Evolutionary conservation across 2,329 filamentous ascomycete genomes (phyloP).

Genomic region (Penicillium olsonii): DNA sequence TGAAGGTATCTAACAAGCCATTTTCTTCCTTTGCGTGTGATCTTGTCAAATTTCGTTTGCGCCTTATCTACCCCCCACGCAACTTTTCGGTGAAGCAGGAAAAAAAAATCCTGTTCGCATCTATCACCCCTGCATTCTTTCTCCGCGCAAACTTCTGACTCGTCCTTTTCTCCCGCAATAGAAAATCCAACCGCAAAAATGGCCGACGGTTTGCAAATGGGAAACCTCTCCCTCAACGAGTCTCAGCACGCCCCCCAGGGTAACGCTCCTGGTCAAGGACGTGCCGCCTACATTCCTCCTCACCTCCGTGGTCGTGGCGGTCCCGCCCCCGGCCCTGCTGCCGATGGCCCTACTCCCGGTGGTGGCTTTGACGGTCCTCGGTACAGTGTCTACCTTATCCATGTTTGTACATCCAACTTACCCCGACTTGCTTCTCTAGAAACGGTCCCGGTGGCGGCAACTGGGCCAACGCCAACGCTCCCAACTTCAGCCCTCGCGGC

Average conservation of each 20-base stretch:
- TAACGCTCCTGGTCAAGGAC: constrained; percentile 48
- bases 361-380: constrained; percentile 38
- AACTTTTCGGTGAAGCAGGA: constrained; percentile 16
- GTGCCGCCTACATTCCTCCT: constrained; percentile 66
- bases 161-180: constrained; percentile 1
- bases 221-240: constrained; percentile 56
- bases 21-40: constrained; percentile 11
- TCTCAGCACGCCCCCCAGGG: constrained; percentile 60
- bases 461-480: constrained; percentile 61
- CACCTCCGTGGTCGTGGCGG: constrained; percentile 56
- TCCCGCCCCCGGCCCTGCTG: constrained; percentile 35
- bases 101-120: constrained; percentile 18
- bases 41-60: constrained; percentile 11
- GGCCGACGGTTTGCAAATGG: constrained; percentile 45
- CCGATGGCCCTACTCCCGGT: constrained; percentile 39
- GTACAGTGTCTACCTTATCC: constrained; percentile 27
- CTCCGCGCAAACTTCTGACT: constrained; percentile 13
- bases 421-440: constrained; percentile 21
- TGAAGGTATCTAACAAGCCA: constrained; percentile 15
- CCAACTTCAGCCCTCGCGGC: constrained; percentile 55
- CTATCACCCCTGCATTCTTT: constrained; percentile 2
- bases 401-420: constrained; percentile 14
- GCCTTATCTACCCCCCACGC: constrained; percentile 9
- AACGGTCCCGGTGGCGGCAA: constrained; percentile 39
- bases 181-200: constrained; percentile 32